phyloP scores from a whole-genome alignment of 129 eudicot species.

The Silybum marianum region DNA sequence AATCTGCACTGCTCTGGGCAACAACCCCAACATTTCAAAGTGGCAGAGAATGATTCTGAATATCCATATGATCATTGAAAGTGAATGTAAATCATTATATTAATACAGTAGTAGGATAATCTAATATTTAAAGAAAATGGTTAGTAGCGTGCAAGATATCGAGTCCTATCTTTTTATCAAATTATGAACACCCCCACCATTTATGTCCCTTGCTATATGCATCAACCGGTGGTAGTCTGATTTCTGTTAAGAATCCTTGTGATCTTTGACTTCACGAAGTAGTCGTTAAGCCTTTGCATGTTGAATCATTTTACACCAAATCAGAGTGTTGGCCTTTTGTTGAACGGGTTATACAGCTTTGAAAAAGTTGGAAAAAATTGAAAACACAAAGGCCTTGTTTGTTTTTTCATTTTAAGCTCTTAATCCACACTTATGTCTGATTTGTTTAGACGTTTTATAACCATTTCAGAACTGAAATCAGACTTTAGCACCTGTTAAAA shows the following conservation, averaged over 20 bases:
- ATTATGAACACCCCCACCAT: not conserved
- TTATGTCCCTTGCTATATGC: not conserved
- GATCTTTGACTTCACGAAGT: too few relatives aligned
- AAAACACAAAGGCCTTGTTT: too few relatives aligned
- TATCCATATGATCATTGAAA: conserved; percentile 72
- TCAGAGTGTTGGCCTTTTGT: not conserved
- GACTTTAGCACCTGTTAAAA: too few relatives aligned
- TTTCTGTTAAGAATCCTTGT: too few relatives aligned
- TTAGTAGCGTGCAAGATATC: not conserved
- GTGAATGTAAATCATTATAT: conserved; percentile 31
- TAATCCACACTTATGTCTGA: too few relatives aligned
- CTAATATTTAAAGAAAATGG: not conserved
- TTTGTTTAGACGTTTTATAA: too few relatives aligned
- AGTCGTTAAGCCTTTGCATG: too few relatives aligned
- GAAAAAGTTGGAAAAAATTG: not conserved
- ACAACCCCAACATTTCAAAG: conserved; percentile 83
- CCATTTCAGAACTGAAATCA: too few relatives aligned
- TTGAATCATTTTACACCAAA: not conserved
- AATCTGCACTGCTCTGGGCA: conserved; percentile 81
- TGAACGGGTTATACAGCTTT: not conserved
- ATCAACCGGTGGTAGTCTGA: not conserved
- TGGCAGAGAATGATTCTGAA: conserved; percentile 71
- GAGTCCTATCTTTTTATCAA: not conserved
- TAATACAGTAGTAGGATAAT: not conserved
- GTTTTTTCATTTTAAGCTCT: too few relatives aligned